Percentiles rank a stretch among this genome's conserved stretches.
These are phyloP conservation scores for Salicornia ramosissima DNA, from an alignment of 148 eudicot genomes.

Conservation along the genomic window DNA sequence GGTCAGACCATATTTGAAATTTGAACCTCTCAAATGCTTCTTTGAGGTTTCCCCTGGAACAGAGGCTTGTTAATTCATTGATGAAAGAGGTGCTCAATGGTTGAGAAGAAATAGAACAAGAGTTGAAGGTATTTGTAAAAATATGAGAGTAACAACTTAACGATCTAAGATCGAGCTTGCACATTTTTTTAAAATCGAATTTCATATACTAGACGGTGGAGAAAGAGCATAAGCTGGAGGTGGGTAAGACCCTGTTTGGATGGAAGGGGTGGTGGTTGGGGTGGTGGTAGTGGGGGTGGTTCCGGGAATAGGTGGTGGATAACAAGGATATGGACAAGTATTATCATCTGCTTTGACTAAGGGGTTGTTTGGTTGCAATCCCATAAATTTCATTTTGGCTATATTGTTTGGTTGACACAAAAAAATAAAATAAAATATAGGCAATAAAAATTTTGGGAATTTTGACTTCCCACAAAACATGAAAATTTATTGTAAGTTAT, in stretches of 20 bases:
- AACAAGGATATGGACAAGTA: conserved; percentile 23
- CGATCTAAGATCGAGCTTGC: conserved; percentile 21
- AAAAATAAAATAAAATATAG: too few species aligned
- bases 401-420: too few species aligned
- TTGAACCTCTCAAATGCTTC: conserved; percentile 59
- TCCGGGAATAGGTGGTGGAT: conserved; percentile 16
- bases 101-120: conserved; percentile 30
- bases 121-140: conserved; percentile 5
- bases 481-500: too few species aligned
- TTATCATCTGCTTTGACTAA: conserved; percentile 4
- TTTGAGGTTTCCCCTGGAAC: conserved; percentile 46
- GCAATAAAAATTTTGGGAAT: too few species aligned
- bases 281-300: neutral
- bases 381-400: too few species aligned
- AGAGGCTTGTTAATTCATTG: conserved; percentile 36
- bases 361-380: too few species aligned
- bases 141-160: conserved; percentile 2
- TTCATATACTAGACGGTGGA: neutral
- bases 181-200: conserved; percentile 27
- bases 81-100: conserved; percentile 5
- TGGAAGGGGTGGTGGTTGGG: neutral
- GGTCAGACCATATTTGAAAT: conserved; percentile 46
- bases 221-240: conserved; percentile 6
- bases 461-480: too few species aligned
- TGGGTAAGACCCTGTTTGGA: conserved; percentile 13